A percentile compares a stretch with the other conserved stretches of the same genome.
phyloP scores from a whole-genome alignment of 768 basidiomycete genomes.

The Auriscalpium orientale region DNA sequence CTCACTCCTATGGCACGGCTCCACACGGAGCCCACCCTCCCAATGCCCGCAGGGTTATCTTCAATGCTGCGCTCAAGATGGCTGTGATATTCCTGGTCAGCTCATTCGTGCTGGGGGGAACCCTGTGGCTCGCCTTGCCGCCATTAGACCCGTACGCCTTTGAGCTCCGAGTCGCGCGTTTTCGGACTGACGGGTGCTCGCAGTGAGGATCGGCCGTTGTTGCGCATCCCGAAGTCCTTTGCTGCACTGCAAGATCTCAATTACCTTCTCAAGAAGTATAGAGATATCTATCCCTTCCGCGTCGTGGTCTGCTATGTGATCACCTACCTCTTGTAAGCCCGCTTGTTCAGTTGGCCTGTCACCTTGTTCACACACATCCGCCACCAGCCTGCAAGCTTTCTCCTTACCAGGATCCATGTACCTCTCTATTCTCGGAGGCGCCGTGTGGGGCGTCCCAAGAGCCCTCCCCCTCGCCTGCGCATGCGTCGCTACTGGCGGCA shows the following conservation, averaged over 20 bases:
- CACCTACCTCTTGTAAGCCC: constrained; percentile 85
- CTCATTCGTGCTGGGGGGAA: constrained; percentile 62
- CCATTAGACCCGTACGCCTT: constrained; percentile 64
- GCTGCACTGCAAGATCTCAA: constrained; percentile 82
- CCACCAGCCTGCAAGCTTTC: constrained; percentile 85
- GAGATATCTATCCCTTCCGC: constrained; percentile 78
- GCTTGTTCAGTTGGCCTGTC: constrained; percentile 3
- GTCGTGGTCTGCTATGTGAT: constrained; percentile 83
- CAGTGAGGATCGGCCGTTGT: constrained; percentile 66
- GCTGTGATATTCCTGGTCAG: constrained; percentile 67
- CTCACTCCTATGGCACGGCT: constrained; percentile 8
- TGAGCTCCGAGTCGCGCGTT: constrained; percentile 3
- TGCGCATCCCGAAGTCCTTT: constrained; percentile 87
- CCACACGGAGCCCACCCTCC: constrained; percentile 24
- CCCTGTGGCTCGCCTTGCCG: constrained; percentile 76
- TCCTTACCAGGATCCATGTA: constrained; percentile 98
- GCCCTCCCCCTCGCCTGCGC: constrained; percentile 88
- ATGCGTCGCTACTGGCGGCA: constrained; percentile 86
- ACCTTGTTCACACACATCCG: constrained; percentile 4
- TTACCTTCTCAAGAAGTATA: constrained; percentile 82
- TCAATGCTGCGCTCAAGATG: constrained; percentile 82
- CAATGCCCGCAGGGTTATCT: constrained; percentile 48
- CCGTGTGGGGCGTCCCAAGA: constrained; percentile 84
- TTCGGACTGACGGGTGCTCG: neutral
- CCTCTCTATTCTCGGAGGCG: constrained; percentile 91